These are phyloP conservation scores for Ambrosiella cleistominuta DNA, from an alignment of 2,329 filamentous ascomycete genomes.

Conservation along the genomic window DNA sequence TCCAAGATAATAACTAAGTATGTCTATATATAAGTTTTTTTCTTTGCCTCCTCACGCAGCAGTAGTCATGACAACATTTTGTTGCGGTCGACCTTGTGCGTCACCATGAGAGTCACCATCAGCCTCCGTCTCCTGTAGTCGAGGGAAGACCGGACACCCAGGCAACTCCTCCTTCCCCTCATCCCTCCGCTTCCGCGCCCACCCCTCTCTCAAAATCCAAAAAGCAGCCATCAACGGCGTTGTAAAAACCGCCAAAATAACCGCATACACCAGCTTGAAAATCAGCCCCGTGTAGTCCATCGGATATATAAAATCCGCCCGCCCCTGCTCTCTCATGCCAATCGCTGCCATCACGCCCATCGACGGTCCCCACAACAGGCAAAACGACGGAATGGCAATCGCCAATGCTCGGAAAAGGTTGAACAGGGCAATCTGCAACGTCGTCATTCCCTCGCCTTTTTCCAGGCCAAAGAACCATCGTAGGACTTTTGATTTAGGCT, in stretches of 20 bases:
- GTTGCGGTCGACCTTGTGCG: too few species aligned
- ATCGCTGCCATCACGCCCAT: slow-evolving; percentile 26
- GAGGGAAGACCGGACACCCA: background rate
- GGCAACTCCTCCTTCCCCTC: background rate
- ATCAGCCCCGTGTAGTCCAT: slow-evolving; percentile 28
- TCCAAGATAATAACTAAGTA: background rate
- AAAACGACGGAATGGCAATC: slow-evolving; percentile 22
- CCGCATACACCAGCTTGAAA: slow-evolving; percentile 34
- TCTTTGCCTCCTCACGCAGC: too few species aligned
- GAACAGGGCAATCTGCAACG: slow-evolving; percentile 24
- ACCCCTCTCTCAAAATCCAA: slow-evolving; percentile 32
- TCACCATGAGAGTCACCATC: background rate
- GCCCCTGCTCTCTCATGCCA: slow-evolving; percentile 18
- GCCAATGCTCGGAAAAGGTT: slow-evolving; percentile 25
- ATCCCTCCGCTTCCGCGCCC: background rate
- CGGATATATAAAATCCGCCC: slow-evolving; percentile 27
- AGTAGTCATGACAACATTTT: too few species aligned
- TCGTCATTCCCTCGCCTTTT: slow-evolving; percentile 14
- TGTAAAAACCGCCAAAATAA: slow-evolving; percentile 26
- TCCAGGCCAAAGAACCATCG: slow-evolving; percentile 30
- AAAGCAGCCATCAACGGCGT: slow-evolving; percentile 31
- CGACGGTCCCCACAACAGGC: slow-evolving; percentile 26
- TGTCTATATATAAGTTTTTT: background rate
- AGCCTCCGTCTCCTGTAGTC: background rate
- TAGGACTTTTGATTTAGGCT: slow-evolving; percentile 20